Percentiles rank a stretch among this genome's conserved stretches.
Evolutionary conservation across 768 basidiomycete species (phyloP).

Genomic region (Tylopilus felleus): DNA sequence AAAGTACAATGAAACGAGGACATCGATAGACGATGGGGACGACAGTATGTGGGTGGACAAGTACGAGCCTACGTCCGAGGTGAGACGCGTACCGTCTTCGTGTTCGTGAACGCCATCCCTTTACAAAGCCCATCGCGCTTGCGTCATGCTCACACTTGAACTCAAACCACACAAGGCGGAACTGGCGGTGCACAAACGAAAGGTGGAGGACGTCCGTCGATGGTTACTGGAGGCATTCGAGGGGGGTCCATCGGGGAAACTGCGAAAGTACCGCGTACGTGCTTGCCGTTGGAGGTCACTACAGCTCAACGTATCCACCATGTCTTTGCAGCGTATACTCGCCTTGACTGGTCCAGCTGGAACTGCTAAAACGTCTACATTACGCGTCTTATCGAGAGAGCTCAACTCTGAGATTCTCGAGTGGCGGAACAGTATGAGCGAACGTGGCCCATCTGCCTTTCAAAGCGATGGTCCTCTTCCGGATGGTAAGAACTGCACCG

Average conservation of each 20-base stretch:
- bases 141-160: neutral
- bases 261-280: conserved; percentile 73
- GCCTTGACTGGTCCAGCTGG: conserved; percentile 87
- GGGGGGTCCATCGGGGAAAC: conserved; percentile 58
- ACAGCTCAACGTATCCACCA: neutral
- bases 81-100: conserved; percentile 22
- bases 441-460: conserved; percentile 31
- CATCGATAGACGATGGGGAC: conserved; percentile 22
- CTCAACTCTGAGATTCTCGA: conserved; percentile 80
- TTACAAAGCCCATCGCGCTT: neutral
- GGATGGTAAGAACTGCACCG: conserved; percentile 6
- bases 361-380: conserved; percentile 83
- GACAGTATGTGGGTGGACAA: conserved; percentile 59
- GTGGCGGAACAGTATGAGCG: conserved; percentile 72
- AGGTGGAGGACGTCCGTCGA: conserved; percentile 71
- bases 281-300: neutral
- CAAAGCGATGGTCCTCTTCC: conserved; percentile 17
- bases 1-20: conserved; percentile 17
- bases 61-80: conserved; percentile 60
- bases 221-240: conserved; percentile 76
- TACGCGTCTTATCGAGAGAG: conserved; percentile 72
- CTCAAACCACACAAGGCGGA: conserved; percentile 46
- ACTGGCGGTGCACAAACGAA: conserved; percentile 74
- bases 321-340: conserved; percentile 63
- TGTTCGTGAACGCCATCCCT: neutral